phyloP scores from a whole-genome alignment of 768 basidiomycete species.

The Rhodosporidiobolus odoratus region DNA sequence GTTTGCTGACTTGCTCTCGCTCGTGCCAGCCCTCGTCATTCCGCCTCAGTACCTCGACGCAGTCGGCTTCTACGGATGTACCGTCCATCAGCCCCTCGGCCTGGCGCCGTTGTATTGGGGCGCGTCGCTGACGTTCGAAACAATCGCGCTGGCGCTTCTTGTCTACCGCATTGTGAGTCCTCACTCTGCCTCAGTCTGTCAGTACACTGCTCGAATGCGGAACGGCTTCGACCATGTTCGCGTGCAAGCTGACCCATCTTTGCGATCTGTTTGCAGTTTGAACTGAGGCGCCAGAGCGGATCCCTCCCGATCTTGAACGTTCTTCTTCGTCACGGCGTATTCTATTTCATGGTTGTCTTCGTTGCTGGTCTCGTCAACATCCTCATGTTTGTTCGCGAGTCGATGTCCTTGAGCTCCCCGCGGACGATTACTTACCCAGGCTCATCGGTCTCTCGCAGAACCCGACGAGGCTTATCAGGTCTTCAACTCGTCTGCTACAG shows the following conservation, averaged over 20 bases:
- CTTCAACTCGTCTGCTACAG: background rate
- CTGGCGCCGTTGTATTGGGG: background rate
- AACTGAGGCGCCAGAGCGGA: background rate
- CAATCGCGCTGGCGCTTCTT: background rate
- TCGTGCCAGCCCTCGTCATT: background rate
- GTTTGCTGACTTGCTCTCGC: background rate
- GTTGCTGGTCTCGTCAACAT: background rate
- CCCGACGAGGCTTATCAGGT: background rate
- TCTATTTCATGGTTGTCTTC: slow-evolving; percentile 6
- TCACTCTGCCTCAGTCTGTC: too few relatives aligned
- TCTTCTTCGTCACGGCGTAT: background rate
- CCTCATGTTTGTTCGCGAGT: background rate
- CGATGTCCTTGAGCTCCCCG: background rate
- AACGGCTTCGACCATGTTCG: too few relatives aligned
- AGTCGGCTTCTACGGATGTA: slow-evolving; percentile 3
- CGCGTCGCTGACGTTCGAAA: background rate
- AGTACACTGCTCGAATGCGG: too few relatives aligned
- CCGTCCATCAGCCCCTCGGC: background rate
- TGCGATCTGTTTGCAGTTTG: background rate
- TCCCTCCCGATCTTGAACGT: background rate
- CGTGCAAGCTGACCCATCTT: too few relatives aligned
- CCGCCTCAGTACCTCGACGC: background rate
- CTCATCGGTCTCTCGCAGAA: background rate
- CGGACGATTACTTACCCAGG: background rate
- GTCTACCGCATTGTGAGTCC: background rate